Base-by-base conservation (phyloP, 805 yeast species). In the Torulaspora maleeae region DNA sequence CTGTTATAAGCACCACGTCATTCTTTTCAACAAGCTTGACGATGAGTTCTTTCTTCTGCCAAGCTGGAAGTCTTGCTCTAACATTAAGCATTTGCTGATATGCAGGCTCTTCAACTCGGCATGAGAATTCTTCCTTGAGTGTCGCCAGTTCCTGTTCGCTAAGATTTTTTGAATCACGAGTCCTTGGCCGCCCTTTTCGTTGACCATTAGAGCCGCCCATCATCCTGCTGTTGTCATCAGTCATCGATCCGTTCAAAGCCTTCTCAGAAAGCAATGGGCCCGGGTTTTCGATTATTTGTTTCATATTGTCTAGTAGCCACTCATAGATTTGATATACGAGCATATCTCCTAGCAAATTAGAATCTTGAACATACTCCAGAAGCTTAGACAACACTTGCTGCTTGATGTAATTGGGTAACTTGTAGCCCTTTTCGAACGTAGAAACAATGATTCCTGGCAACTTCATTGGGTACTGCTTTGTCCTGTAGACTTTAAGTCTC, bases 1-100 rank as follows among this genome's bases (percentile, higher is more conserved):
- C 99, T 2, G 98, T 91, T 29, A 91, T 76, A 27, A 91, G 67
- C 7, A 86, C 80, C 4, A 88, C 84, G 50, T 78, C 78, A 58
- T 85, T 77, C 0, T 70, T 49, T 24, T 73, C 70, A 3, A 91
- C 78, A 3, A 80, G 67, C 0, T 75, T 55, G 1, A 86, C 73
- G 32, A 91, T 71, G 5, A 76, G 72, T 0, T 74, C 65, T 43
- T 71, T 74, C 59, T 82, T 84, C 11, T 69, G 62, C 95, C 95
- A 91, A 0, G 98, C 98, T 0, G 99, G 98, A 27, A 91, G 67
- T 7, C 64, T 63, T 8, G 74, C 52, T 54, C 98, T 75, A 9
- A 67, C 61, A 2, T 55, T 45, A 4, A 78, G 36, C 76, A 74
- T 74, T 2, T 53, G 41, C 32, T 68, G 56, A 51, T 76, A 71